Conservation (phyloP, 495 filamentous ascomycete genomes). For the Penicillium paradoxum region DNA sequence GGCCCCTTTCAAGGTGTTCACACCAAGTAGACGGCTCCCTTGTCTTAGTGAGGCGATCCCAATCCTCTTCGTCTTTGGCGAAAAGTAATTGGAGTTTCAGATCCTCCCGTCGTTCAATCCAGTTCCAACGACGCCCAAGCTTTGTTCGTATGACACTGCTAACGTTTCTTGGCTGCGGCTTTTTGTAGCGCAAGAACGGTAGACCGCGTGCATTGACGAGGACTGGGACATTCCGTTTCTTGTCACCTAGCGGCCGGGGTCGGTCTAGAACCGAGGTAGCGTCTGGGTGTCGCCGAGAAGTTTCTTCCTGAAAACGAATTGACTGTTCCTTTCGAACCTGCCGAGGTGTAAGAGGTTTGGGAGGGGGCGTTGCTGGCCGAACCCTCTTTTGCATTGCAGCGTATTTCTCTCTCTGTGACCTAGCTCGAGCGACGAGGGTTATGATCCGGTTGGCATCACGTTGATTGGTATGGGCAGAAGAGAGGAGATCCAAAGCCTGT, state of each 20-base stretch:
- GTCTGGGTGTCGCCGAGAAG: constrained; percentile 34
- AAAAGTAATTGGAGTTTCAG: constrained; percentile 35
- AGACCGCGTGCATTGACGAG: constrained; percentile 54
- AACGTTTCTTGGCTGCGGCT: constrained; percentile 59
- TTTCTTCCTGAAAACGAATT: constrained; percentile 23
- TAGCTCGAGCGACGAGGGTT: constrained; percentile 20
- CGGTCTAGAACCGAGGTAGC: constrained; percentile 38
- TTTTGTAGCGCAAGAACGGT: constrained; percentile 67
- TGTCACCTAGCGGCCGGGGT: constrained; percentile 43
- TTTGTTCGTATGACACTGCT: constrained; percentile 53
- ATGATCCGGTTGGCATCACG: constrained; percentile 20
- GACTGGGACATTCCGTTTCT: constrained; percentile 54
- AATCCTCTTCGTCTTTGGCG: constrained; percentile 53
- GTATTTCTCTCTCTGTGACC: constrained; percentile 15
- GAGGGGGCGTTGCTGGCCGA: constrained; percentile 1
- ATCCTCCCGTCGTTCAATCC: constrained; percentile 26
- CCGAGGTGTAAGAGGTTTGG: constrained; percentile 21
- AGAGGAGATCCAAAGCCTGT: constrained; percentile 38
- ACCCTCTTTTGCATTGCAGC: constrained; percentile 17
- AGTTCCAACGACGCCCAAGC: constrained; percentile 37
- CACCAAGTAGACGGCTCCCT: constrained; percentile 24
- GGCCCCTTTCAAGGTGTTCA: constrained; percentile 10
- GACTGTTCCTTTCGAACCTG: constrained; percentile 25
- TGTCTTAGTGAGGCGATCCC: constrained; percentile 43
- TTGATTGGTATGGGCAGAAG: constrained; percentile 30